These are phyloP conservation scores for Macroventuria anomochaeta DNA, from an alignment of 2,329 filamentous ascomycete species.

Conservation along the genomic window DNA sequence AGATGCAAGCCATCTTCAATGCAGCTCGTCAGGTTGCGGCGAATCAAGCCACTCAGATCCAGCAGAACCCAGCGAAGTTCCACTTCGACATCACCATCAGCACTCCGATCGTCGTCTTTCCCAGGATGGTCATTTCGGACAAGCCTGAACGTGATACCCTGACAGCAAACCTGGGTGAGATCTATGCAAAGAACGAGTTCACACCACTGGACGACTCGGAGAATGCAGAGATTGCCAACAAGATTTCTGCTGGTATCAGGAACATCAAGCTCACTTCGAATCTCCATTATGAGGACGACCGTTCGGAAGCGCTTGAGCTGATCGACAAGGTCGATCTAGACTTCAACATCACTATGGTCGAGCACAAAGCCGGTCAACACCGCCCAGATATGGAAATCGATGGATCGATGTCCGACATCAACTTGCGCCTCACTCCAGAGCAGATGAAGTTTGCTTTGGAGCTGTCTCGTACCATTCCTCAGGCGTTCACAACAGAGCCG, in stretches of 20 bases:
- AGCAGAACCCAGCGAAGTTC: constrained; percentile 87
- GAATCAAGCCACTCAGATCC: constrained; percentile 90
- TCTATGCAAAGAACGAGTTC: constrained; percentile 95
- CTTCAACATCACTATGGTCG: constrained; percentile 89
- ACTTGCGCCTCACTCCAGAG: constrained; percentile 85
- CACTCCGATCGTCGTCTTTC: constrained; percentile 96
- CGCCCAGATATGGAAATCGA: constrained; percentile 91
- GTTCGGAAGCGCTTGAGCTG: constrained; percentile 87
- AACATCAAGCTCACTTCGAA: constrained; percentile 91
- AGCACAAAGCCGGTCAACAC: constrained; percentile 77
- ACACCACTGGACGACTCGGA: constrained; percentile 80
- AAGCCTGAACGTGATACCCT: constrained; percentile 78
- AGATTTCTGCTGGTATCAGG: constrained; percentile 86
- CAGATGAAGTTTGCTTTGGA: constrained; percentile 90
- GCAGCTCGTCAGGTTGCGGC: constrained; percentile 93
- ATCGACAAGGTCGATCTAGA: constrained; percentile 96
- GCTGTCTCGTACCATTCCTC: constrained; percentile 84
- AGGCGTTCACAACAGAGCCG: constrained; percentile 78
- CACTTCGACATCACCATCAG: constrained; percentile 93
- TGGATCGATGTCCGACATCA: constrained; percentile 91
- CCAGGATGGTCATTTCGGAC: constrained; percentile 74
- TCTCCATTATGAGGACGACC: constrained; percentile 76
- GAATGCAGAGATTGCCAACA: constrained; percentile 79
- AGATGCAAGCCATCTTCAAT: constrained; percentile 99
- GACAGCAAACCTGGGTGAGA: constrained; percentile 94